A percentile compares a stretch with the other conserved stretches of the same genome.
Conservation (phyloP, 1,284 basidiomycete species). For the Schizophyllum commune region DNA sequence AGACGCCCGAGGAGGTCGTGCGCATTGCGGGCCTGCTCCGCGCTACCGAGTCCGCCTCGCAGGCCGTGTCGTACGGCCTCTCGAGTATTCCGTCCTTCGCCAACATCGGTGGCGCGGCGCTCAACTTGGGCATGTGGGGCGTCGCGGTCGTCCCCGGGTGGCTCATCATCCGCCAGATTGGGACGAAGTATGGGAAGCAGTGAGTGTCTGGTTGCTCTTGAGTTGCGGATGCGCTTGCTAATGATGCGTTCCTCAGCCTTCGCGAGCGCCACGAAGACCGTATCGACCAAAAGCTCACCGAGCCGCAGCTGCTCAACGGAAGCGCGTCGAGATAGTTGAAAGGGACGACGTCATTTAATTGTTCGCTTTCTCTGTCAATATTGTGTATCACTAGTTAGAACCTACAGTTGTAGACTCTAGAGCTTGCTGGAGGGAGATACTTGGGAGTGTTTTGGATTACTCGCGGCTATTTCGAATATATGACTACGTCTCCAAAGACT, state of each 20-base stretch:
- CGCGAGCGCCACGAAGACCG: not conserved
- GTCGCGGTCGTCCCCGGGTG: conserved; percentile 1
- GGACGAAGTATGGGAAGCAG: not conserved
- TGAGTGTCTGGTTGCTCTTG: no score
- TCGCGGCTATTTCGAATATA: no score
- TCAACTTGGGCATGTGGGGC: conserved; percentile 4
- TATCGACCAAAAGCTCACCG: not conserved
- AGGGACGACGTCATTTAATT: not conserved
- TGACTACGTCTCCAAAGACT: no score
- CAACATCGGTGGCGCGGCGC: not conserved
- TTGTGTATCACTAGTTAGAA: not conserved
- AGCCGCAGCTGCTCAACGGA: not conserved
- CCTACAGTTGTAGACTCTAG: no score
- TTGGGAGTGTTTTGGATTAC: no score
- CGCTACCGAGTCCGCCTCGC: conserved; percentile 11
- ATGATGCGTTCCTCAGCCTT: not conserved
- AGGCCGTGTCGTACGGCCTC: conserved; percentile 7
- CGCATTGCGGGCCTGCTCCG: conserved; percentile 11
- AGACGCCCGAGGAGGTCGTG: conserved; percentile 8
- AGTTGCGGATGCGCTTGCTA: no score
- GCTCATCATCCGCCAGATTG: not conserved
- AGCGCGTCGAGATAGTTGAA: no score
- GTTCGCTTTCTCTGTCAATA: not conserved
- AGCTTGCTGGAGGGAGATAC: no score
- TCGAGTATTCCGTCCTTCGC: not conserved